phyloP scores from a whole-genome alignment of 2,329 filamentous ascomycete species.

The Neofusicoccum laricinum region DNA sequence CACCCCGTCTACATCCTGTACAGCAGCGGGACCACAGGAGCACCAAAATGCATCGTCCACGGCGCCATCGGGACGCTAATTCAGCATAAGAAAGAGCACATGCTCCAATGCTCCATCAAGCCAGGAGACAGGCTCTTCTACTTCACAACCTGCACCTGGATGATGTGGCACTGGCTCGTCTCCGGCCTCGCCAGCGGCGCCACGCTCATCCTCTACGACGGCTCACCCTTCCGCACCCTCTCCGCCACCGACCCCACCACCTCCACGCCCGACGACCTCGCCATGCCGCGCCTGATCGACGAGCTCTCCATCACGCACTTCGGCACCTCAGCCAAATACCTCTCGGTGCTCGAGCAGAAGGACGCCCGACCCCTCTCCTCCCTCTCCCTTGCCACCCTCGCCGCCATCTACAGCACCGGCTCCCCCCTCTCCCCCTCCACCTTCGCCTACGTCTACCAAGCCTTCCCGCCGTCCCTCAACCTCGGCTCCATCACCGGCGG shows the following conservation, averaged over 20 bases:
- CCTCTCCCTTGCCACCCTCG: constrained; percentile 58
- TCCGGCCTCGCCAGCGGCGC: constrained; percentile 80
- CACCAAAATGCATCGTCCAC: constrained; percentile 92
- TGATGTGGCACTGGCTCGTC: constrained; percentile 99
- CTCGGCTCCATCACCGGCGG: constrained; percentile 92
- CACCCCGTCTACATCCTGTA: constrained; percentile 94
- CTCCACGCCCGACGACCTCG: constrained; percentile 67
- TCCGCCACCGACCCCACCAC: constrained; percentile 40
- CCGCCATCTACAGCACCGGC: constrained; percentile 91
- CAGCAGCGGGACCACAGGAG: constrained; percentile 82
- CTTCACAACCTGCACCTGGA: constrained; percentile 94
- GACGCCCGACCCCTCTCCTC: constrained; percentile 56
- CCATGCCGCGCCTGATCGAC: constrained; percentile 78
- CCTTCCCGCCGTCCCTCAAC: constrained; percentile 77
- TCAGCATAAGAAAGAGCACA: constrained; percentile 96
- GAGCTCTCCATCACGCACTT: constrained; percentile 85
- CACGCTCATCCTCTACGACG: constrained; percentile 85
- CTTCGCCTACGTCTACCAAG: constrained; percentile 82
- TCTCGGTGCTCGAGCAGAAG: constrained; percentile 84
- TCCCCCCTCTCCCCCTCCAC: constrained; percentile 90
- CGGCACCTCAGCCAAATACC: constrained; percentile 90
- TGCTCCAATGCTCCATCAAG: constrained; percentile 78
- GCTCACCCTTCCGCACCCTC: constrained; percentile 72
- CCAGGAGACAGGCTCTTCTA: constrained; percentile 77
- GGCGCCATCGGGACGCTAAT: constrained; percentile 85